Conservation (phyloP, 2,329 filamentous ascomycete genomes). For the Talaromyces funiculosus region DNA sequence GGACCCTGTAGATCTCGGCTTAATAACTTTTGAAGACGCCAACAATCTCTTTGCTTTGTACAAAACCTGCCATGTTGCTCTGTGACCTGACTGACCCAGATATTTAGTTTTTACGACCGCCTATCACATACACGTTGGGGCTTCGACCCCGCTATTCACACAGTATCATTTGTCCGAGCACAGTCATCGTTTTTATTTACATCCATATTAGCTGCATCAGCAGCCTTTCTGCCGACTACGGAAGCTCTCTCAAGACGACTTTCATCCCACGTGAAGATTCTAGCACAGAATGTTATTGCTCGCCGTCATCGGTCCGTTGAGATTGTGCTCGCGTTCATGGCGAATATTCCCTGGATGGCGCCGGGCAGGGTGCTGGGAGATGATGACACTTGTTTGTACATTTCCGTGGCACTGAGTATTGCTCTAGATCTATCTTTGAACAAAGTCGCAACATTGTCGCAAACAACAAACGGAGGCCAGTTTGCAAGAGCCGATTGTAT, state of each 20-base stretch:
- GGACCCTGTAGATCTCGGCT: constrained; percentile 63
- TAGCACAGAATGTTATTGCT: constrained; percentile 58
- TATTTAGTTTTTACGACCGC: constrained; percentile 59
- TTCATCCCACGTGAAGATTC: constrained; percentile 56
- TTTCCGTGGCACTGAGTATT: constrained; percentile 64
- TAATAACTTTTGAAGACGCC: constrained; percentile 62
- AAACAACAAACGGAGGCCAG: constrained; percentile 43
- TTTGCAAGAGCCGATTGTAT: constrained; percentile 64
- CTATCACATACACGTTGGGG: constrained; percentile 70
- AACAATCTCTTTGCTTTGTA: constrained; percentile 61
- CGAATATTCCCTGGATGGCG: constrained; percentile 72
- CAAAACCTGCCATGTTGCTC: constrained; percentile 22
- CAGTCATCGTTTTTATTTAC: constrained; percentile 68
- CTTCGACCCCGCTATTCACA: constrained; percentile 63
- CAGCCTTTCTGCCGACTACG: constrained; percentile 60
- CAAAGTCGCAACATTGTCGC: constrained; percentile 59
- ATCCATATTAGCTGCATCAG: constrained; percentile 63
- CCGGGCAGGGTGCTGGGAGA: constrained; percentile 41
- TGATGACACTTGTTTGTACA: constrained; percentile 66
- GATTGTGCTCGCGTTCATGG: constrained; percentile 68
- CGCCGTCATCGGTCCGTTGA: constrained; percentile 64
- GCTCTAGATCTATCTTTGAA: constrained; percentile 65
- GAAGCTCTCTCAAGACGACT: constrained; percentile 61
- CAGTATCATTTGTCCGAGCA: constrained; percentile 57
- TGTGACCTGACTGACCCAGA: not conserved